Conservation (phyloP, 805 yeast species). For the Myxozyma kluyveri region DNA sequence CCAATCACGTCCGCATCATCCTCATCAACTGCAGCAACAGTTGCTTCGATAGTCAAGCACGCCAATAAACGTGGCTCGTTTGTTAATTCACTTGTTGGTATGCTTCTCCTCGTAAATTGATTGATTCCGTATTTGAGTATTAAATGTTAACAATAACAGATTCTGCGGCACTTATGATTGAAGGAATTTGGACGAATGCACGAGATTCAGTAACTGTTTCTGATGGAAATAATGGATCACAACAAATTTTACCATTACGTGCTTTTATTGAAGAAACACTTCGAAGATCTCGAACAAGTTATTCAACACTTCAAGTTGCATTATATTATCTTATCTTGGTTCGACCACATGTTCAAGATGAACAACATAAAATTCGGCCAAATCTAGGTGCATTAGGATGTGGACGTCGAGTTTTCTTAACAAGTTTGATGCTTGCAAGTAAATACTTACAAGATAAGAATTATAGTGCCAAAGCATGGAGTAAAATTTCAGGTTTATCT, state of each 20-base stretch:
- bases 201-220: constrained; percentile 31
- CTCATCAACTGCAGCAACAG: too few species aligned
- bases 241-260: constrained; percentile 37
- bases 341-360: constrained; percentile 35
- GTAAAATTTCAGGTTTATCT: constrained; percentile 65
- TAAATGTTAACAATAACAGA: constrained; percentile 16
- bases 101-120: constrained; percentile 26
- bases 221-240: constrained; percentile 14
- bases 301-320: constrained; percentile 62
- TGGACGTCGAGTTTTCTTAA: constrained; percentile 65
- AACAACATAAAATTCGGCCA: constrained; percentile 6
- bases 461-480: constrained; percentile 69
- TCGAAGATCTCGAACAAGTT: constrained; percentile 55
- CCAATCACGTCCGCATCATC: too few species aligned
- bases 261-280: constrained; percentile 42
- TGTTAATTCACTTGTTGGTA: constrained; percentile 28
- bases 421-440: constrained; percentile 66
- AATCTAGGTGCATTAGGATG: constrained; percentile 38
- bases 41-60: constrained; percentile 8
- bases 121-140: too few species aligned
- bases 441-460: constrained; percentile 73
- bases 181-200: constrained; percentile 38
- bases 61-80: constrained; percentile 17
- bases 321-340: constrained; percentile 61
- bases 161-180: constrained; percentile 35